Evolutionary conservation across 2,329 filamentous ascomycete genomes (phyloP).

Genomic region (Ophiostoma australiae): DNA sequence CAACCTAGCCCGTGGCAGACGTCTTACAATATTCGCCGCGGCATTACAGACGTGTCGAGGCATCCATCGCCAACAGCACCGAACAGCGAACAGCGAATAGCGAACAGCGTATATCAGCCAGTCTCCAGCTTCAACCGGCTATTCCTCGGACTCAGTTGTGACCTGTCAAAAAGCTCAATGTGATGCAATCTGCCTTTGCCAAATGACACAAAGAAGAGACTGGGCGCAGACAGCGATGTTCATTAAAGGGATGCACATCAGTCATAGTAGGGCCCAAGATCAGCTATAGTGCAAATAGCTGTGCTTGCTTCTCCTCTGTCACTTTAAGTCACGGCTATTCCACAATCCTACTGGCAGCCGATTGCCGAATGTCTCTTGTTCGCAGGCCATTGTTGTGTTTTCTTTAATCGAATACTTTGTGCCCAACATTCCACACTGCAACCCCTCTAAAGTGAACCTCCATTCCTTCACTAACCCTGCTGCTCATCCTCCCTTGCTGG

Average conservation of each 20-base stretch:
- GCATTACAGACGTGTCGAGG: not conserved
- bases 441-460: not conserved
- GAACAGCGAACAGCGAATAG: not conserved
- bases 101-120: not conserved
- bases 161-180: not conserved
- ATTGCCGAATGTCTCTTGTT: not conserved
- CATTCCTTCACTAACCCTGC: conserved; percentile 1
- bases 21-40: not conserved
- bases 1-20: not conserved
- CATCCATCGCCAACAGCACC: not conserved
- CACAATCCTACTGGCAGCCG: not conserved
- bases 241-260: not conserved
- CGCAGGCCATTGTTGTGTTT: not conserved
- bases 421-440: not conserved
- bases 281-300: not conserved
- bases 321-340: not conserved
- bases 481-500: not conserved
- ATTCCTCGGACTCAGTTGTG: not conserved
- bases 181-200: not conserved
- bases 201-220: not conserved
- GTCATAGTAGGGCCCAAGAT: not conserved
- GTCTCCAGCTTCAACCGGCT: not conserved
- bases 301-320: not conserved
- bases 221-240: not conserved
- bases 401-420: not conserved